Base-by-base conservation (phyloP, 805 yeast species). In the Candida maltosa region DNA sequence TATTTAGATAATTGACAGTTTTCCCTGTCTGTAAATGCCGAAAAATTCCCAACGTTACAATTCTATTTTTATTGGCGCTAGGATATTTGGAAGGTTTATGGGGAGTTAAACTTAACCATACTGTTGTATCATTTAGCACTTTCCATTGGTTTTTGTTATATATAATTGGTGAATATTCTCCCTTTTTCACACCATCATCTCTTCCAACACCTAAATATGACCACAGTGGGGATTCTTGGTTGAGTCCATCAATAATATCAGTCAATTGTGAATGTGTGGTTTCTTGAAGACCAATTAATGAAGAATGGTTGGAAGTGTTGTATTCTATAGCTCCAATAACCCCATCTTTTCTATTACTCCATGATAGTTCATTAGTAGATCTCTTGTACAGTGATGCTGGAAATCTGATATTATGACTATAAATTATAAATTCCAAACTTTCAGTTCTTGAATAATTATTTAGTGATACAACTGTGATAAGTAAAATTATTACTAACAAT, bases 11-110 rank as follows among this genome's bases (percentile, higher is more conserved):
- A 37, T 57, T 60, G 18, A 64, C 37, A 11, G 38, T 35, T 12
- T 51, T 38, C 2, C 51, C 44, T 28, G 54, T 53, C 6, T 35
- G 34, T 22, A 23, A 32, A 24, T 53, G 56, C 40, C 50, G 44
- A 9, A 65, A 48, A 22, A 53, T 50, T 4, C 54, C 63, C 42
- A 58, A 45, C 3, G 67, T 60, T 2, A 64, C 66, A 12, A 69
- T 62, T 39, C 78, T 53, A 6, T 52, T 50, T 18, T 50, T 54
- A 2, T 58, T 68, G 0, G 76, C 76, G 44, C 72, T 78, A 73
- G 77, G 71, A 5, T 74, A 76, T 29, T 45, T 56, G 22, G 51
- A 49, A 2, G 61, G 62, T 7, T 16, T 26, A n/a, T 46, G 40
- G 1, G 64, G 58, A 5, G 50, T 51, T 7, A 45, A 40, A 34